A percentile compares a stretch with the other conserved stretches of the same genome.
These are phyloP conservation scores for Alternaria ethzedia DNA, from an alignment of 2,329 filamentous ascomycete genomes.

Conservation along the genomic window DNA sequence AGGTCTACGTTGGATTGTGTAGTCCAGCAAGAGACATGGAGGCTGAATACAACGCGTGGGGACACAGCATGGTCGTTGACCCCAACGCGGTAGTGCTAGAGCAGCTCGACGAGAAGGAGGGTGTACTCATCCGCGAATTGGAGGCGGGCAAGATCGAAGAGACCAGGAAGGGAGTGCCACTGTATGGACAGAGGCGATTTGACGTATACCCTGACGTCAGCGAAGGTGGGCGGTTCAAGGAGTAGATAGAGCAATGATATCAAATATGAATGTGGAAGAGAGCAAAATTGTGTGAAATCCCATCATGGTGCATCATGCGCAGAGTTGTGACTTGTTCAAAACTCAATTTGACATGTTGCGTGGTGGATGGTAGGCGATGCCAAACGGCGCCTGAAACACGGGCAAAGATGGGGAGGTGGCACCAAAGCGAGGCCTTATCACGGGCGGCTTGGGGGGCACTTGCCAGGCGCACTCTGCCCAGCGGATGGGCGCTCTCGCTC, in stretches of 20 bases:
- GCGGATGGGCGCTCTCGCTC: constrained; percentile 15
- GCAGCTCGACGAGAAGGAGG: constrained; percentile 80
- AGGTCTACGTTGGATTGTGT: constrained; percentile 91
- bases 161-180: constrained; percentile 73
- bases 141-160: constrained; percentile 51
- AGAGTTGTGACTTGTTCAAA: neutral
- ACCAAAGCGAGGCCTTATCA: neutral
- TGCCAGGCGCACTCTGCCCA: constrained; percentile 1
- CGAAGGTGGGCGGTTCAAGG: constrained; percentile 58
- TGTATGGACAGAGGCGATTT: constrained; percentile 84
- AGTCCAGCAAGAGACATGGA: constrained; percentile 82
- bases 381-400: neutral
- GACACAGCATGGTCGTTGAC: constrained; percentile 87
- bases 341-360: neutral
- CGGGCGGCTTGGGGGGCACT: neutral
- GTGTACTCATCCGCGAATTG: constrained; percentile 70
- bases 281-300: neutral
- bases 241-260: constrained; percentile 23
- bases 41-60: constrained; percentile 86
- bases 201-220: constrained; percentile 95
- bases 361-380: neutral
- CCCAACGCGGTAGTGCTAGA: constrained; percentile 83
- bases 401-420: neutral
- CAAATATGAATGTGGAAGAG: neutral
- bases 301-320: neutral